phyloP scores from a whole-genome alignment of 352 stramenopile genomes.

The Blastocystis sp. region DNA sequence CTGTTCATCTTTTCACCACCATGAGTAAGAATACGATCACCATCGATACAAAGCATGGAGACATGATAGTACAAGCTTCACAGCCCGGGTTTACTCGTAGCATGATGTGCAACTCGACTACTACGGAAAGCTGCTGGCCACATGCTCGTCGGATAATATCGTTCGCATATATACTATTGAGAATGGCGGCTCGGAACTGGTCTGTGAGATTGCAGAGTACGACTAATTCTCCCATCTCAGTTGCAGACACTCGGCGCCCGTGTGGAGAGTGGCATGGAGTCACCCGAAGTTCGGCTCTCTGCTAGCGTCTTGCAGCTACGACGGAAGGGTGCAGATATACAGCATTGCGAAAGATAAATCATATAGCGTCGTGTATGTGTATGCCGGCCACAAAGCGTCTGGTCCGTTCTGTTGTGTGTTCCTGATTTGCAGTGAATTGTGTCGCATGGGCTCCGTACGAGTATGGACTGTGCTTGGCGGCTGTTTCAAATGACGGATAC shows the following conservation, averaged over 20 bases:
- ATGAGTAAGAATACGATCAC: conserved; percentile 82
- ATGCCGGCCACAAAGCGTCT: conserved; percentile 67
- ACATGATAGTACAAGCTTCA: conserved; percentile 87
- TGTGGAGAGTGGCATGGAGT: conserved; percentile 97
- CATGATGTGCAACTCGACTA: conserved; percentile 98
- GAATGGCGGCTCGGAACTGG: conserved; percentile 27
- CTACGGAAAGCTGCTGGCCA: conserved; percentile 97
- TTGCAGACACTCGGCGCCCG: conserved; percentile 87
- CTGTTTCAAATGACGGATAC: conserved; percentile 90
- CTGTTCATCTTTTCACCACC: neutral
- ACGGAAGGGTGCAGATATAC: conserved; percentile 93
- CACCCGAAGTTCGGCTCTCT: conserved; percentile 95
- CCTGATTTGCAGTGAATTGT: conserved; percentile 84
- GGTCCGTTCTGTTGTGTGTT: neutral
- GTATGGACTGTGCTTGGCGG: conserved; percentile 89
- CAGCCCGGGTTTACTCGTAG: conserved; percentile 77
- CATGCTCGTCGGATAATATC: conserved; percentile 91
- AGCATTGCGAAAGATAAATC: conserved; percentile 64
- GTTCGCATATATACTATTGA: conserved; percentile 88
- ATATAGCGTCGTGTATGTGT: conserved; percentile 56
- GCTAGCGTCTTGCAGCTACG: conserved; percentile 95
- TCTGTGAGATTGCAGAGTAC: conserved; percentile 48
- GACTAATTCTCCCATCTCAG: conserved; percentile 80
- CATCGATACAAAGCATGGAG: conserved; percentile 95
- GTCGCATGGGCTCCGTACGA: conserved; percentile 95